Base-by-base conservation (phyloP, 2,329 filamentous ascomycete species). In the Fusarium gaditjirri region DNA sequence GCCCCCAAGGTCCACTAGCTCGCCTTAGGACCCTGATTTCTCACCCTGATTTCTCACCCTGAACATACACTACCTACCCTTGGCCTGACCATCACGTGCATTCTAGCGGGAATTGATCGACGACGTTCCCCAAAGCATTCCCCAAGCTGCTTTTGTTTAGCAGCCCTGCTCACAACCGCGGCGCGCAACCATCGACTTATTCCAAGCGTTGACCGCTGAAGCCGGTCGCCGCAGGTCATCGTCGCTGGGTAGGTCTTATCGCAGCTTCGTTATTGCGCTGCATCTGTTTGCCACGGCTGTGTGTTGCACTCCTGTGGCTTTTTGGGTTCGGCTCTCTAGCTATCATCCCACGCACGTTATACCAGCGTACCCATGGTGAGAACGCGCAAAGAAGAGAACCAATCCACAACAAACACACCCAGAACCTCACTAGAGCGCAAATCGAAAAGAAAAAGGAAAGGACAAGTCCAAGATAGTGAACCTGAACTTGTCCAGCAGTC, bases 361-460 rank as follows among this genome's bases (percentile, higher is more conserved):
- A 73, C 58, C 49, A 65, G 63, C 69, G 74, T 72, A 75, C 78
- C 75, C 79, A 82, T 82, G 80, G 78, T 79, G 68, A 75, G 65
- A 71, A 63, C 58, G 77, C 79, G 79, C 60, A 74, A 72, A 64
- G 70, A 56, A 61, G 56, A 53, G 23, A 59, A 43, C 35, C 43
- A 68, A 60, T 61, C 75, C 29, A 77, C 67, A 64, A 65, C 65
- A 57, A 70, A 55, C 36, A 76, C 69, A 35, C 60, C 65, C 50
- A 62, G 57, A 44, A 54, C 46, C 67, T 50, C 69, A 76, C 50
- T 71, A 75, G 42, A 74, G 29, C 65, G 21, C 38, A 69, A 77
- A 59, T 55, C 58, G 21, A 64, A 69, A 54, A 65, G 50, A 27
- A 52, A 69, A 50, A 65, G 50, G n/a, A 47, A 72, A 69, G 46